A percentile compares a stretch with the other conserved stretches of the same genome.
Evolutionary conservation across 164 flowering plant species (phyloP).

Genomic region (Tetracentron sinense): DNA sequence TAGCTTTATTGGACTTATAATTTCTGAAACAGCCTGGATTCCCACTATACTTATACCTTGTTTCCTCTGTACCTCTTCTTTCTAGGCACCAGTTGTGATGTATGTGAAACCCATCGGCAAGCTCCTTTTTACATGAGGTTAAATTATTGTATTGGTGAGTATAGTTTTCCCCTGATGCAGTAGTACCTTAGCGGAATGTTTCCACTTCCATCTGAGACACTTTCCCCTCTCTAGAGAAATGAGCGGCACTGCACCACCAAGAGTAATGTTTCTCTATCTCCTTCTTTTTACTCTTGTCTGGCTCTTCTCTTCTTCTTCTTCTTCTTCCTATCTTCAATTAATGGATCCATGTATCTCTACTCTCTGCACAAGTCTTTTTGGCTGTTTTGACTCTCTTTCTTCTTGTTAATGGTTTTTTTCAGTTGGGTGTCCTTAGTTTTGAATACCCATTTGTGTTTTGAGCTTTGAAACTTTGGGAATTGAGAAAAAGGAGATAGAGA

Average conservation of each 20-base stretch:
- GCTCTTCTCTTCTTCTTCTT: too few relatives aligned
- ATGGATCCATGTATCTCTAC: constrained; percentile 20
- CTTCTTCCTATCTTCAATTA: too few relatives aligned
- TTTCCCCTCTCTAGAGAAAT: constrained; percentile 3
- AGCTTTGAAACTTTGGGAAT: constrained; percentile 16
- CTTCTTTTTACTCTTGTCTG: constrained; percentile 28
- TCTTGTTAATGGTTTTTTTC: constrained; percentile 19
- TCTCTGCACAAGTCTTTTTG: too few relatives aligned
- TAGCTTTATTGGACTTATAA: too few relatives aligned
- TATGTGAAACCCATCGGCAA: not conserved
- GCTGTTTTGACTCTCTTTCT: constrained; percentile 16
- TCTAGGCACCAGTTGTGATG: not conserved
- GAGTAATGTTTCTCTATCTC: constrained; percentile 21
- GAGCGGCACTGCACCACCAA: constrained; percentile 23
- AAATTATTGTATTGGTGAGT: not conserved
- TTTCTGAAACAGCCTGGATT: not conserved
- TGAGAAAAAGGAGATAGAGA: constrained; percentile 9
- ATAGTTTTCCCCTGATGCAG: not conserved
- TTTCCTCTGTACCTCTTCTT: not conserved
- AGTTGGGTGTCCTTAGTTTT: constrained; percentile 16
- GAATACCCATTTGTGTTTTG: constrained; percentile 8
- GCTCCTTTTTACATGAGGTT: not conserved
- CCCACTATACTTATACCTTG: not conserved
- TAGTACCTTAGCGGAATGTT: too few relatives aligned
- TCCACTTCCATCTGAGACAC: too few relatives aligned